Base-by-base conservation (phyloP, 139 green algal species). In the Tetraselmis striata region DNA sequence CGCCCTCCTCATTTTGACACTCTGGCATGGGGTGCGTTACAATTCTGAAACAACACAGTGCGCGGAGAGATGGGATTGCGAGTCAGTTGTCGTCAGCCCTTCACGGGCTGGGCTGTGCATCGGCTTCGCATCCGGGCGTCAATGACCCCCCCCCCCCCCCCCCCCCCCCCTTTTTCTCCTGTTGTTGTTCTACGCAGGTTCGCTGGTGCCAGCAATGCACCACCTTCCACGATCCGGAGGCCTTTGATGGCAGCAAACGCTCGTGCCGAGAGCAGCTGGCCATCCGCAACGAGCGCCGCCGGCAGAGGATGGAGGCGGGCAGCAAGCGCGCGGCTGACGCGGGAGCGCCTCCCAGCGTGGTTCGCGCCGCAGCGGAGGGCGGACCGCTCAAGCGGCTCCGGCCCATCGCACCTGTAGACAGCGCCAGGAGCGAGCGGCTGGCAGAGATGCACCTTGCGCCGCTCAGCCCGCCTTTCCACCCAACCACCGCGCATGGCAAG, bases 271-370 rank as follows among this genome's bases (percentile, higher is more conserved):
- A 78, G 23, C 77, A 75, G n/a, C 77, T 88, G 81, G 78, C 76
- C 27, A 67, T 81, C 78, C 85, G 87, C 81, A 88, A 88, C 77
- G 82, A 31, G 77, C 83, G 85, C 26, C 77, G 85, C 25, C 80
- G 78, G 45, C 45, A 67, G 18, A 5, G 45, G 45, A 67, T 67
- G 45, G 45, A 67, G 45, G 18, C 5, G 45, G 45, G 11, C 5
- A 18, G 11, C 45, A 67, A 5, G 45, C 5, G 18, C 11, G 45
- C 45, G 45, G 45, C 18, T 5, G 5, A 5, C 11, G 18, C 18
- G 45, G 45, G 45, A 25, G 45, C 45, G 45, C 45, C 45, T 5
- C 18, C 5, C 45, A 18, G 5, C 11, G 5, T 67, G 45, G 45
- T 67, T 5, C 45, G 45, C 11, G 18, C 5, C 45, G 11, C 18